Percentiles rank a stretch among this genome's conserved stretches.
Conservation (phyloP, 2,329 filamentous ascomycete genomes). For the Penicillium hordei region DNA sequence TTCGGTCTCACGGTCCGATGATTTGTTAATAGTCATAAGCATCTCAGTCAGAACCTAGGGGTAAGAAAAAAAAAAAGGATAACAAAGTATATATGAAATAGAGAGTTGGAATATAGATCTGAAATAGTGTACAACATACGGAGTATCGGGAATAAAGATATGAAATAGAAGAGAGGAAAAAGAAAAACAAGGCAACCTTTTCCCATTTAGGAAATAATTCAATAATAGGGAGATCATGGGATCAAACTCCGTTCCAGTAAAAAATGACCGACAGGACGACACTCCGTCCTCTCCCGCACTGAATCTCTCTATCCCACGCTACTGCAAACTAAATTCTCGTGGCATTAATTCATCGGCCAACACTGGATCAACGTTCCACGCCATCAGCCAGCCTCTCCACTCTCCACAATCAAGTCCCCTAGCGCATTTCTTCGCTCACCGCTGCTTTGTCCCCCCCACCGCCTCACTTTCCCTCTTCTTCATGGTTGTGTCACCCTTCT, state of each 20-base stretch:
- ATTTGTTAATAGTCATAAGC: not conserved
- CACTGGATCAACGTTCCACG: slow-evolving; percentile 1
- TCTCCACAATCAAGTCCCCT: slow-evolving; percentile 35
- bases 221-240: slow-evolving; percentile 7
- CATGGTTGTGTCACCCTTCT: slow-evolving; percentile 29
- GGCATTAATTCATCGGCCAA: not conserved
- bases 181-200: not conserved
- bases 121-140: not conserved
- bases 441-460: slow-evolving; percentile 47
- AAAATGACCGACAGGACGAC: no score
- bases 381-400: slow-evolving; percentile 19
- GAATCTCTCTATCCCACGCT: not conserved
- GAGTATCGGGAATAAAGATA: not conserved
- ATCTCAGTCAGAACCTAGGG: slow-evolving; percentile 3
- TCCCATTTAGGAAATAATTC: slow-evolving; percentile 6
- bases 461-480: slow-evolving; percentile 29
- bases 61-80: no score
- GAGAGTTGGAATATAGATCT: not conserved
- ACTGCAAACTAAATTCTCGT: not conserved
- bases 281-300: not conserved
- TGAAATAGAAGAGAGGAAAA: not conserved
- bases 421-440: slow-evolving; percentile 45
- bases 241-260: not conserved
- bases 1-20: slow-evolving; percentile 1
- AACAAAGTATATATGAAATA: no score